Evolutionary conservation across 257 asterid species (phyloP), one percentile per base, ranked within the genome.

Genomic region (Fraxinus americana): DNA sequence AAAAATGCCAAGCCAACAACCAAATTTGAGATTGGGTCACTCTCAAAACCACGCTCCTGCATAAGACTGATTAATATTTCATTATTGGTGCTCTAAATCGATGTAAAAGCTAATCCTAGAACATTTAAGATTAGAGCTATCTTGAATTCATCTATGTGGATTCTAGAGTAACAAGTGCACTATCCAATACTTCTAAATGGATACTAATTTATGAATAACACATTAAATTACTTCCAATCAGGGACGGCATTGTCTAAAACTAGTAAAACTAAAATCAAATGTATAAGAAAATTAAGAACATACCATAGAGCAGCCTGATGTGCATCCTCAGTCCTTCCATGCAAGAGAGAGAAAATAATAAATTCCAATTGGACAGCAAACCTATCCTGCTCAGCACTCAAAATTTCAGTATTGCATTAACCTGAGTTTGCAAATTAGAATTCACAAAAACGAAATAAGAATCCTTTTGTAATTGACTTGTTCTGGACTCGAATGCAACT

Each of bases 1-100:
- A 68, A 90, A 84, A 86, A 93, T 73, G 84, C 73, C 83, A 93
- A 83, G 73, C 98, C 97, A 79, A 88, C 94, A 77, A 93, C 88
- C 88, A 93, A 86, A 87, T 90, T 92, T 50, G 96, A 90, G 41
- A 81, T 52, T 43, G 99, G 83, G 66, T 89, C 90, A 69, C 83
- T 80, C 34, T 80, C 89, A 83, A 91, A 92, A 84, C 87, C 90
- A 73, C 77, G 82, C 76, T 90, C 91, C 86, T 91, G 93, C 90
- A 82, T 88, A 82, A 89, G 88, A 83, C 97, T 93, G 88, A 66
- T 63, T 12, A 75, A 87, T 63, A 85, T 43, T 8, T 59, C 32
- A 59, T 59, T n/a, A 23, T 0, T 7, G 29, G 27, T 57, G 3
- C 66, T 57, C 66, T 17, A 57, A 57, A n/a, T 2, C 66, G 25